These are phyloP conservation scores for Geotrichum klebahnii DNA, from an alignment of 1,139 yeast genomes.

Conservation along the genomic window DNA sequence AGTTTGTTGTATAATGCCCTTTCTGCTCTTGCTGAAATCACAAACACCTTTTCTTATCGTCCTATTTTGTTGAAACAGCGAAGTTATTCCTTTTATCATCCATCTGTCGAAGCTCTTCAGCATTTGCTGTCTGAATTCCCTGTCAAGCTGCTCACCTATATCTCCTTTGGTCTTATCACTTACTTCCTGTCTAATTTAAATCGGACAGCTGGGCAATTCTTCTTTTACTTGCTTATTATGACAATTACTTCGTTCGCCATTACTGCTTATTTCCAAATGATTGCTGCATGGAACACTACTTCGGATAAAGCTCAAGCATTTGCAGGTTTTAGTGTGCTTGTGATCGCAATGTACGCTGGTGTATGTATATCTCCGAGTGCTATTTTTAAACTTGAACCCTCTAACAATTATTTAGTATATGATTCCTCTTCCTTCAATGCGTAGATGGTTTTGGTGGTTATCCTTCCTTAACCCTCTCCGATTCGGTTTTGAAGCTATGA, in stretches of 20 bases:
- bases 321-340: constrained; percentile 49
- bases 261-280: constrained; percentile 55
- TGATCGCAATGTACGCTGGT: constrained; percentile 35
- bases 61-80: constrained; percentile 45
- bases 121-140: constrained; percentile 41
- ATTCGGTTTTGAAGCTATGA: constrained; percentile 46
- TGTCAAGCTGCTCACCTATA: constrained; percentile 34
- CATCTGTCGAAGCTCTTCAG: constrained; percentile 45
- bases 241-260: constrained; percentile 42
- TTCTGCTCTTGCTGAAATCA: constrained; percentile 44
- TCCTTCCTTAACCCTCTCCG: constrained; percentile 48
- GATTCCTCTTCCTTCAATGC: constrained; percentile 47
- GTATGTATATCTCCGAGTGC: constrained; percentile 33
- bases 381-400: constrained; percentile 37
- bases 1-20: constrained; percentile 43
- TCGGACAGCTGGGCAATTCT: constrained; percentile 43
- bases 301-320: constrained; percentile 56
- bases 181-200: constrained; percentile 43
- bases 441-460: constrained; percentile 53
- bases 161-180: constrained; percentile 38
- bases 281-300: constrained; percentile 53
- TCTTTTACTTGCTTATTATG: constrained; percentile 39
- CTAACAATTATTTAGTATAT: constrained; percentile 36
- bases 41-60: constrained; percentile 40
- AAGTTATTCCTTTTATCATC: constrained; percentile 45